phyloP scores from a whole-genome alignment of 129 eudicot species.

The Deinandra increscens region DNA sequence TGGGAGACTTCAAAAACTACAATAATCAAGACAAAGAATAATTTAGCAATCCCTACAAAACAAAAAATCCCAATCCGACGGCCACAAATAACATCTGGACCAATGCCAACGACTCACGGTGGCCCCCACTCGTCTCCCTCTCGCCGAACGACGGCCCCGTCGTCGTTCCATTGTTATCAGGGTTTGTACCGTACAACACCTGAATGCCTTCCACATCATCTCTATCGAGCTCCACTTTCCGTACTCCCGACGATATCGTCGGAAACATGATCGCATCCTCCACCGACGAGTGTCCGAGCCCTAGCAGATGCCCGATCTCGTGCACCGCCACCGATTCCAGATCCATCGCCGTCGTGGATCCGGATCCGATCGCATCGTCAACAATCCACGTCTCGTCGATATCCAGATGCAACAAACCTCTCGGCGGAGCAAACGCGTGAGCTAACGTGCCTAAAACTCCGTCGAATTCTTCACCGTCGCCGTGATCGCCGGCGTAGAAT shows the following conservation, averaged over 20 bases:
- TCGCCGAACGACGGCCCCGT: slow-evolving; percentile 33
- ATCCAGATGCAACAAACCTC: slow-evolving; percentile 56
- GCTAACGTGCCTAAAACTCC: slow-evolving; percentile 67
- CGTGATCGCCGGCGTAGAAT: slow-evolving; percentile 59
- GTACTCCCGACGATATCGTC: slow-evolving; percentile 50
- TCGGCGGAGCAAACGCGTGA: slow-evolving; percentile 67
- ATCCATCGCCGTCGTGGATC: slow-evolving; percentile 54
- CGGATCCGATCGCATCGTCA: slow-evolving; percentile 20
- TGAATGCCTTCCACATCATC: slow-evolving; percentile 73
- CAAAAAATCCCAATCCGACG: slow-evolving; percentile 25
- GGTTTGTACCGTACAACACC: slow-evolving; percentile 66
- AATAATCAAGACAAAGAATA: not conserved
- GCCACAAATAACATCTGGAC: slow-evolving; percentile 8
- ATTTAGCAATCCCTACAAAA: slow-evolving; percentile 8
- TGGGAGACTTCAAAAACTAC: not conserved
- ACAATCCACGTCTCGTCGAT: slow-evolving; percentile 66
- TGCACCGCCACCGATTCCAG: slow-evolving; percentile 76
- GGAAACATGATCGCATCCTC: slow-evolving; percentile 68
- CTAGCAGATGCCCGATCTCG: slow-evolving; percentile 73
- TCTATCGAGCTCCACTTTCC: slow-evolving; percentile 56
- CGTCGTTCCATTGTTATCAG: slow-evolving; percentile 38
- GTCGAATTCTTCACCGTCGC: slow-evolving; percentile 80
- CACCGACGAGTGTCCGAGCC: slow-evolving; percentile 62
- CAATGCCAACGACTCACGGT: not conserved
- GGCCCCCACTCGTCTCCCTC: slow-evolving; percentile 41